These are phyloP conservation scores for Neonectria ditissima DNA, from an alignment of 2,329 filamentous ascomycete genomes.

Conservation along the genomic window DNA sequence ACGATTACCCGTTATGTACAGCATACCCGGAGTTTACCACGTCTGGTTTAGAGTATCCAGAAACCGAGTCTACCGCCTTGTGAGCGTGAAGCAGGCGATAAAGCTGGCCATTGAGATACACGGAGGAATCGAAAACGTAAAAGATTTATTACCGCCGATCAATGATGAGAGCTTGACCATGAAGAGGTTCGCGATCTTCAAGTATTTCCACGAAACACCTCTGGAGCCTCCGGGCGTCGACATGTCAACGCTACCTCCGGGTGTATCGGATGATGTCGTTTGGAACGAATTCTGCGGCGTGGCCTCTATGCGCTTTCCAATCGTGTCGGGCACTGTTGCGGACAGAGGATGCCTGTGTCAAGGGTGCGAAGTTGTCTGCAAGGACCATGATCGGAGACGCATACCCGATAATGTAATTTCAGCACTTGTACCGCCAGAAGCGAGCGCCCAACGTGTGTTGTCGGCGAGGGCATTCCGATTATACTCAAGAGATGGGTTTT, in stretches of 20 bases:
- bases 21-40: slow-evolving; percentile 32
- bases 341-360: slow-evolving; percentile 41
- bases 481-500: too few relatives aligned
- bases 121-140: slow-evolving; percentile 24
- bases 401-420: too few relatives aligned
- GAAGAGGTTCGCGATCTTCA: slow-evolving; percentile 17
- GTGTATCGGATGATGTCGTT: slow-evolving; percentile 22
- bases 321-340: slow-evolving; percentile 27
- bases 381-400: too few relatives aligned
- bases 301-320: slow-evolving; percentile 45
- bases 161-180: slow-evolving; percentile 12
- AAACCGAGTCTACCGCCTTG: slow-evolving; percentile 24
- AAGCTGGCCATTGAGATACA: slow-evolving; percentile 37
- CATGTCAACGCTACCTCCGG: slow-evolving; percentile 35
- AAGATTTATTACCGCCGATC: slow-evolving; percentile 6
- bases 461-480: too few relatives aligned
- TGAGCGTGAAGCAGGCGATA: slow-evolving; percentile 42
- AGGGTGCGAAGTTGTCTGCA: slow-evolving; percentile 30
- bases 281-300: slow-evolving; percentile 40
- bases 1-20: slow-evolving; percentile 24
- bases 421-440: too few relatives aligned
- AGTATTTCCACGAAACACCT: slow-evolving; percentile 35
- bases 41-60: slow-evolving; percentile 3
- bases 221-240: slow-evolving; percentile 41
- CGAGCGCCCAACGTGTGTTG: too few relatives aligned